Evolutionary conservation across 805 yeast species (phyloP), one percentile per base, ranked within the genome.

Genomic region (Debaryomyces tyrocola): DNA sequence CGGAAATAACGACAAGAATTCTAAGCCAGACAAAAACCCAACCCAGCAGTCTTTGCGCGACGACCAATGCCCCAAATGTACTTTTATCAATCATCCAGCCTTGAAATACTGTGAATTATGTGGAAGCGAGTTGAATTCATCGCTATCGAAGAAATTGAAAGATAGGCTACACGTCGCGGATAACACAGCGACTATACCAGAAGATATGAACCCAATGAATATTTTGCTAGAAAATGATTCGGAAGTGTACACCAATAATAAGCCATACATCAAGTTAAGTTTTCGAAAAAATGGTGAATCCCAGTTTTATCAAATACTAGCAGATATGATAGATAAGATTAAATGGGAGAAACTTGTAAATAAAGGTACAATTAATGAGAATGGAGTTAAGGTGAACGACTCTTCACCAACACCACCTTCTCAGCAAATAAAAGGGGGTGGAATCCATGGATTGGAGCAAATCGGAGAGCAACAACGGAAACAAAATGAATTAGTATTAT

Each of bases 61-160:
- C 14, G 72, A 71, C 31, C 74, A 69, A 49, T 80, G 85, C 49
- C 74, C 77, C 0, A 66, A 63, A 41, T 88, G 96, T 55, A 88
- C 98, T 0, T 92, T 90, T 57, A 67, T 81, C 10, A 94, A 92
- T 61, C 96, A 91, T 62, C 87, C 90, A 0, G 80, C 87, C 2
- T 71, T 92, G 73, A 65, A 74, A 33, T 75, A 73, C 51, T 92
- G 99, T 64, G 99, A 92, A 63, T 77, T 94, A 59, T 92, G 98
- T 67, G 97, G 96, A 0, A 72, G 84, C 0, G 70, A 71, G 41
- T 48, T 63, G 20, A 48, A 45, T 17, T 45, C 58, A 2, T 34
- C 39, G 11, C 14, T 50, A 12, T 51, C 57, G 8, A 34, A 37
- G 12, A 50, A 48, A 17, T 39, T 56, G 15, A 43, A 33, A 40